These are phyloP conservation scores for Penicillium frequentans DNA, from an alignment of 2,329 filamentous ascomycete genomes.

Conservation along the genomic window DNA sequence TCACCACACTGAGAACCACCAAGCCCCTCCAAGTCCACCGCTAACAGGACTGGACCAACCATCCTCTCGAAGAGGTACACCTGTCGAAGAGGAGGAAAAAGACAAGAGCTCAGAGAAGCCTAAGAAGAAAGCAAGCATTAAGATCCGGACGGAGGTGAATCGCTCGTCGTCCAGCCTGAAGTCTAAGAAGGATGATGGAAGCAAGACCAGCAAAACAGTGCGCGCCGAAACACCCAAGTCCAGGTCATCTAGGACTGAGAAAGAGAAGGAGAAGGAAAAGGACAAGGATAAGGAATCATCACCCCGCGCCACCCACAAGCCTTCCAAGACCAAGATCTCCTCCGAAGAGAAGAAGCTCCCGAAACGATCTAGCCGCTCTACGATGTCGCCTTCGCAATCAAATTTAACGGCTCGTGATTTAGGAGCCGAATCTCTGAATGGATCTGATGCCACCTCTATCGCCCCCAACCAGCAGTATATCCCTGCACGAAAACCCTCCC, in stretches of 20 bases:
- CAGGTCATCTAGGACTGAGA: slow-evolving; percentile 33
- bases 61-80: slow-evolving; percentile 33
- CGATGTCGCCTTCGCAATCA: slow-evolving; percentile 37
- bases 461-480: slow-evolving; percentile 43
- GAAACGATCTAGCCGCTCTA: slow-evolving; percentile 33
- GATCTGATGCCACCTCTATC: slow-evolving; percentile 49
- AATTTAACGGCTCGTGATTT: slow-evolving; percentile 36
- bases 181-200: slow-evolving; percentile 39
- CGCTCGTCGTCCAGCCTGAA: slow-evolving; percentile 45
- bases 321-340: slow-evolving; percentile 33
- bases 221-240: slow-evolving; percentile 41
- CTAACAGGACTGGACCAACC: slow-evolving; percentile 46
- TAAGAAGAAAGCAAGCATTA: slow-evolving; percentile 37
- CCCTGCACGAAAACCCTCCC: slow-evolving; percentile 29
- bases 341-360: slow-evolving; percentile 32
- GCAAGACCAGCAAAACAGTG: slow-evolving; percentile 37
- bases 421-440: slow-evolving; percentile 37
- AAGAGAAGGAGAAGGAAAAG: slow-evolving; percentile 10
- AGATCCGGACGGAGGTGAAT: slow-evolving; percentile 38
- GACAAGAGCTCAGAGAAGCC: slow-evolving; percentile 36
- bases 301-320: slow-evolving; percentile 36
- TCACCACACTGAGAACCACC: slow-evolving; percentile 28
- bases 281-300: slow-evolving; percentile 28
- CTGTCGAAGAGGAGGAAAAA: slow-evolving; percentile 27
- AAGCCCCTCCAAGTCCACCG: slow-evolving; percentile 50